These are phyloP conservation scores for Pyrenula massariospora DNA, from an alignment of 495 filamentous ascomycete species.

Conservation along the genomic window DNA sequence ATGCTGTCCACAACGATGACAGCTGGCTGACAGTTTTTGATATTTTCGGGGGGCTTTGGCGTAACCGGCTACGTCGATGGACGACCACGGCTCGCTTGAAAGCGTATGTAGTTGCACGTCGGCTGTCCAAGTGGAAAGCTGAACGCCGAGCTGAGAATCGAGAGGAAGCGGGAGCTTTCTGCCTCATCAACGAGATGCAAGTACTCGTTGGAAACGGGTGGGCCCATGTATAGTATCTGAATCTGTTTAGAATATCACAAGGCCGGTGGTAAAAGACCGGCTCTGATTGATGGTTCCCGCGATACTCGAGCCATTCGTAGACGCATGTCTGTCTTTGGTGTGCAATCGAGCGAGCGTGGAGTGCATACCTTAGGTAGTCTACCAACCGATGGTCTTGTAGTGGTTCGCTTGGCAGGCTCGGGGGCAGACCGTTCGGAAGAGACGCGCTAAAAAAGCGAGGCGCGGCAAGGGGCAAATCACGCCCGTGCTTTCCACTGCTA, in stretches of 20 bases:
- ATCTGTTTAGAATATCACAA: slow-evolving; percentile 1
- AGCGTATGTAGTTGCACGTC: slow-evolving; percentile 20
- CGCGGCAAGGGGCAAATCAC: not conserved
- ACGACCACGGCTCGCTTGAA: slow-evolving; percentile 24
- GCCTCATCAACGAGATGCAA: slow-evolving; percentile 79
- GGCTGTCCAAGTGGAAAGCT: slow-evolving; percentile 24
- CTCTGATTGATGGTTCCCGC: too few relatives aligned
- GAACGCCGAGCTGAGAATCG: slow-evolving; percentile 19
- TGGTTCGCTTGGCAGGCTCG: too few relatives aligned
- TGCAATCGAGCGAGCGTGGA: too few relatives aligned
- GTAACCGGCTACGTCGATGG: slow-evolving; percentile 46
- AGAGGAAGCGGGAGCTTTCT: slow-evolving; percentile 47
- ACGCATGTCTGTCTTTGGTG: too few relatives aligned
- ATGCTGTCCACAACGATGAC: slow-evolving; percentile 28
- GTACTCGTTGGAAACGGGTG: slow-evolving; percentile 63
- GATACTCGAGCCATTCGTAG: too few relatives aligned
- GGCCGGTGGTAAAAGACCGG: too few relatives aligned
- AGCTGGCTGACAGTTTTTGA: slow-evolving; percentile 25
- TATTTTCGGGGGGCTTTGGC: slow-evolving; percentile 39
- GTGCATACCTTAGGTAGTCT: too few relatives aligned
- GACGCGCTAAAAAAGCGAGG: too few relatives aligned
- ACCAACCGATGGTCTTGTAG: too few relatives aligned
- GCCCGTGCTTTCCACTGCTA: not conserved
- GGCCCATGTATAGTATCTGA: slow-evolving; percentile 67
- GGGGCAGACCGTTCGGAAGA: too few relatives aligned